Evolutionary conservation across 345 rosid species (phyloP).

Genomic region (Eucalyptus curtisii): DNA sequence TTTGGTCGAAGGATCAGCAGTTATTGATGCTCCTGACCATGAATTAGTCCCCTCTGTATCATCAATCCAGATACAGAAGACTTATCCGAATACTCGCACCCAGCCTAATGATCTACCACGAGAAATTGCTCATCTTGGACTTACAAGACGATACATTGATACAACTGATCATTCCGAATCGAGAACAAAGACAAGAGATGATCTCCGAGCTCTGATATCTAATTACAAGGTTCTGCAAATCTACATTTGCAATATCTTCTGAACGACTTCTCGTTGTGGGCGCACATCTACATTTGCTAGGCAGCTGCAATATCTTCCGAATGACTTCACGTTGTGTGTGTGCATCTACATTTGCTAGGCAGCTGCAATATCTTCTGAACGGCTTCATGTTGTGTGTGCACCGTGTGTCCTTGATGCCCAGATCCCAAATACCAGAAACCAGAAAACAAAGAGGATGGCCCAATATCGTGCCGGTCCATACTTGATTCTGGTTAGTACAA

Average conservation of each 20-base stretch:
- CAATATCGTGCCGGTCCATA: conserved; percentile 98
- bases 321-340: background rate
- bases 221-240: background rate
- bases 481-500: conserved; percentile 90
- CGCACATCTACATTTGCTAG: background rate
- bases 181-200: background rate
- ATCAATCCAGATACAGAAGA: background rate
- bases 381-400: conserved; percentile 33
- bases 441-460: conserved; percentile 93
- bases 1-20: background rate
- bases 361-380: background rate
- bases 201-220: background rate
- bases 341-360: background rate
- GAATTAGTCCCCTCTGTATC: background rate
- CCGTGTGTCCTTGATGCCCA: conserved; percentile 84
- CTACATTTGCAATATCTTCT: background rate
- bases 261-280: background rate
- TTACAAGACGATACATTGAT: background rate
- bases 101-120: background rate
- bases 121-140: background rate
- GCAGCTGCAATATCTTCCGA: background rate
- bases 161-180: background rate
- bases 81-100: background rate
- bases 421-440: conserved; percentile 96
- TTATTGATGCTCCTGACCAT: background rate